A percentile compares a stretch with the other conserved stretches of the same genome.
Conservation (phyloP, 257 asterid genomes). For the Solanum pimpinellifolium region DNA sequence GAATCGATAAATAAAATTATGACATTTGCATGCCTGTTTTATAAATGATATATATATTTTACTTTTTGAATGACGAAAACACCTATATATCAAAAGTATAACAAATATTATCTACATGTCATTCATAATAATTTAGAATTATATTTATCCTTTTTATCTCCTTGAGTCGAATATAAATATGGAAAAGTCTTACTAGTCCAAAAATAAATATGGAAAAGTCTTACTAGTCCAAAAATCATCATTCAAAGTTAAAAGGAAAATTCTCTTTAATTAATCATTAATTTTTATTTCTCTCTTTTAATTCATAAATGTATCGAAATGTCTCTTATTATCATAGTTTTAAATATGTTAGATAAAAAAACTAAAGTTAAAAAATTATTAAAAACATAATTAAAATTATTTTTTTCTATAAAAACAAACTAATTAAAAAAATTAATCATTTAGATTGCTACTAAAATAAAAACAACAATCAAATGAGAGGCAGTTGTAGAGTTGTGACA, state of each 20-base stretch:
- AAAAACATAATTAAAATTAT: neutral
- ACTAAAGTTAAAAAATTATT: neutral
- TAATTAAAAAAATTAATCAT: neutral
- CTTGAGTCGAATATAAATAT: neutral
- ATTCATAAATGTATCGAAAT: too few species aligned
- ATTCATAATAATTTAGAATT: too few species aligned
- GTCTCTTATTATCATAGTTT: too few species aligned
- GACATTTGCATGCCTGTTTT: fast-evolving
- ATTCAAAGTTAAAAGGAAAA: neutral
- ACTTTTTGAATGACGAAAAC: too few species aligned
- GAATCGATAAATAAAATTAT: fast-evolving
- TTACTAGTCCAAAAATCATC: neutral
- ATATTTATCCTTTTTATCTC: neutral
- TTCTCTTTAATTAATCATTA: neutral
- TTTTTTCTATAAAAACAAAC: neutral
- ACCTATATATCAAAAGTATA: fast-evolving
- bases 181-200: neutral
- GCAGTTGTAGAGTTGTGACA: neutral
- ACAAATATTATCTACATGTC: too few species aligned
- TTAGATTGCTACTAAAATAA: constrained; percentile 8
- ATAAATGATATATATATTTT: too few species aligned
- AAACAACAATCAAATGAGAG: neutral
- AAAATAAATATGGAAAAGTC: neutral
- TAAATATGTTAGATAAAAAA: neutral
- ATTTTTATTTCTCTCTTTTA: neutral